phyloP scores from a whole-genome alignment of 1,284 basidiomycete species.

The Trametes polyzona region DNA sequence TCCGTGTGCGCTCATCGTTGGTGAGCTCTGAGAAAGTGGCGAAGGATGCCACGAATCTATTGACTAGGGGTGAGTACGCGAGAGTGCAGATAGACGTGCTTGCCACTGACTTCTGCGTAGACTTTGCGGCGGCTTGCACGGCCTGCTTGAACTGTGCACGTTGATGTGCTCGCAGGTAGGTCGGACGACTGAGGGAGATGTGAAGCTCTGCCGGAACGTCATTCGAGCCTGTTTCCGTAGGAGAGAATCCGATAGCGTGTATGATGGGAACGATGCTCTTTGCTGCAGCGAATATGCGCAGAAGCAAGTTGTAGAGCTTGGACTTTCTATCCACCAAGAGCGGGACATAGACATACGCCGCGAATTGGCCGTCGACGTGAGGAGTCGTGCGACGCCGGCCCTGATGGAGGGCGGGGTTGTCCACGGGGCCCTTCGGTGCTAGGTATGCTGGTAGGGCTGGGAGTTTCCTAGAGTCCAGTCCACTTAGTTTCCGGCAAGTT shows the following conservation, averaged over 20 bases:
- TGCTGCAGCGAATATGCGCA: constrained; percentile 50
- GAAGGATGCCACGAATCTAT: constrained; percentile 75
- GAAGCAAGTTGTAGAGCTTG: constrained; percentile 50
- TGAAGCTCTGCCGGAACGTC: constrained; percentile 51
- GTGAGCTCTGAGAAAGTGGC: constrained; percentile 66
- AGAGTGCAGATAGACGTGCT: neutral
- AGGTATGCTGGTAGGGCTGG: constrained; percentile 59
- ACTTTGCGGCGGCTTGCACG: constrained; percentile 50
- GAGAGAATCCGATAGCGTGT: constrained; percentile 44
- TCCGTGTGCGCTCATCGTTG: constrained; percentile 80
- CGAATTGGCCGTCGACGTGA: constrained; percentile 81
- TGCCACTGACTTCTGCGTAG: constrained; percentile 3
- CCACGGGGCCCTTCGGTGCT: constrained; percentile 48
- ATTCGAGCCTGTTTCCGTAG: neutral
- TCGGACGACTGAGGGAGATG: constrained; percentile 75
- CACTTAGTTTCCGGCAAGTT: neutral
- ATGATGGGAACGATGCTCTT: constrained; percentile 49
- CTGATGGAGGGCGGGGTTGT: constrained; percentile 75
- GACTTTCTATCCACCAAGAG: constrained; percentile 48
- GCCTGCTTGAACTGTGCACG: constrained; percentile 66
- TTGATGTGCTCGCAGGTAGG: constrained; percentile 79
- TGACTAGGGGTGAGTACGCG: neutral
- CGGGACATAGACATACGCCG: constrained; percentile 74
- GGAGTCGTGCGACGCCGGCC: constrained; percentile 75
- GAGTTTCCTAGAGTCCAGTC: constrained; percentile 45